phyloP scores from a whole-genome alignment of 805 yeast species.

The Lipomyces sp. region DNA sequence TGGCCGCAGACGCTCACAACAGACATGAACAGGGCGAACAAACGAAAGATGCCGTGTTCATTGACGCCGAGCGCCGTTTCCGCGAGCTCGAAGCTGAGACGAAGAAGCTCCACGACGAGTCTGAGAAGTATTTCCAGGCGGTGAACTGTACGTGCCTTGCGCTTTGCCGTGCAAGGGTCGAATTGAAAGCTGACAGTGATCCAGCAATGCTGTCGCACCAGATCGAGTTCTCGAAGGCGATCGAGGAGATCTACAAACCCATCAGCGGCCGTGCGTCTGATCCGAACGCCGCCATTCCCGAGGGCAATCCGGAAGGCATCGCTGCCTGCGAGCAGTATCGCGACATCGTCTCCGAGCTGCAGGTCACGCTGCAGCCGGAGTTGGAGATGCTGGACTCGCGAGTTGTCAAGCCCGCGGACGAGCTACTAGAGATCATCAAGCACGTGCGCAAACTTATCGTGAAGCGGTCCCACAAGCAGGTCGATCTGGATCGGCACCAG shows the following conservation, averaged over 20 bases:
- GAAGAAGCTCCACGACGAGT: conserved; percentile 82
- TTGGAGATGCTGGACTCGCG: conserved; percentile 86
- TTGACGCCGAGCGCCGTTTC: conserved; percentile 94
- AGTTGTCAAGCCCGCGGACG: conserved; percentile 88
- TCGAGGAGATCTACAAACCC: conserved; percentile 94
- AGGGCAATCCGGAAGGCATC: conserved; percentile 95
- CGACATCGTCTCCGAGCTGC: conserved; percentile 80
- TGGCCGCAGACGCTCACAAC: not conserved
- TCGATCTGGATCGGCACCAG: conserved; percentile 86
- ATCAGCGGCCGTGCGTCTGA: conserved; percentile 89
- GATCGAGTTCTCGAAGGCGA: conserved; percentile 90
- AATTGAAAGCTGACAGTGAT: not conserved
- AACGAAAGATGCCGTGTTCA: conserved; percentile 83
- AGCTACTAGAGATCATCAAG: conserved; percentile 74
- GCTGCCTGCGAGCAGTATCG: conserved; percentile 90
- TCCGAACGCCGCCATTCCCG: conserved; percentile 79
- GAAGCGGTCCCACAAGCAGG: conserved; percentile 91
- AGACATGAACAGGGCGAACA: conserved; percentile 37
- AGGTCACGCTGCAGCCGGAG: conserved; percentile 85
- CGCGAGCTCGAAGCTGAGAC: conserved; percentile 88
- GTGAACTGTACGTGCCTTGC: conserved; percentile 62
- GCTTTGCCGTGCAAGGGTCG: too few species aligned
- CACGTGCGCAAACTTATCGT: conserved; percentile 88
- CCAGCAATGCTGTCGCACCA: conserved; percentile 76
- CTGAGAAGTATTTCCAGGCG: conserved; percentile 83